Conservation (phyloP, 2,329 filamentous ascomycete genomes). For the Endoconidiophora polonica region DNA sequence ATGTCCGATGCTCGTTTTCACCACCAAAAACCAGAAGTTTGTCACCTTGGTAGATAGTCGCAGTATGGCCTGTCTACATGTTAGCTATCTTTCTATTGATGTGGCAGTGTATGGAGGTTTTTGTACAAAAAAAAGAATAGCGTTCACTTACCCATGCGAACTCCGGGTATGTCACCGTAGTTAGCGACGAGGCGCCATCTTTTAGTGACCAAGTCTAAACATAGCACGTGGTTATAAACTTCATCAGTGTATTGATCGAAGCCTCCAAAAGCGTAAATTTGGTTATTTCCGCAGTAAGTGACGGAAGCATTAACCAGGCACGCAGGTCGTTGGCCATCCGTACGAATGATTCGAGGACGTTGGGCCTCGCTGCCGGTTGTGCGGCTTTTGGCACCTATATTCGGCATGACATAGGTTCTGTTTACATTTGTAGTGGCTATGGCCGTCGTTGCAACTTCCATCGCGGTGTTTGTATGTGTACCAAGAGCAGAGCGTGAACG, state of each 20-base stretch:
- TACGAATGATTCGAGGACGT: slow-evolving; percentile 66
- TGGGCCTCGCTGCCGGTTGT: slow-evolving; percentile 51
- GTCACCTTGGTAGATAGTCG: slow-evolving; percentile 80
- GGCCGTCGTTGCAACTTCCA: neutral
- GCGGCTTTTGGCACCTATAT: slow-evolving; percentile 56
- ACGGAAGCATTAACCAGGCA: slow-evolving; percentile 96
- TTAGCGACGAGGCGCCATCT: slow-evolving; percentile 97
- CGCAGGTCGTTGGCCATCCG: slow-evolving; percentile 66
- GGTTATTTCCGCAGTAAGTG: slow-evolving; percentile 94
- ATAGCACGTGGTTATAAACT: slow-evolving; percentile 94
- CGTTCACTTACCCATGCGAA: slow-evolving; percentile 64
- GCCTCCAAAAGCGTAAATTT: slow-evolving; percentile 94
- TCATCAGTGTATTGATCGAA: slow-evolving; percentile 99
- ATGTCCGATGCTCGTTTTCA: slow-evolving; percentile 92
- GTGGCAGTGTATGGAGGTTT: neutral
- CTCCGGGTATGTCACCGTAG: slow-evolving; percentile 92
- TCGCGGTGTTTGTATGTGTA: neutral
- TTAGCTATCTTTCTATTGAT: slow-evolving; percentile 8
- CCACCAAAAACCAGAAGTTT: slow-evolving; percentile 96
- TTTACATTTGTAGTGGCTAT: slow-evolving; percentile 20
- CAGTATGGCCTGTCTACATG: slow-evolving; percentile 57
- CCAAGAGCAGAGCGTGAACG: no score
- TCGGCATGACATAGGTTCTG: slow-evolving; percentile 83
- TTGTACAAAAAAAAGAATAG: neutral
- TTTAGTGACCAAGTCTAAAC: slow-evolving; percentile 68